A percentile compares a stretch with the other conserved stretches of the same genome.
phyloP scores from a whole-genome alignment of 306 rosid species.

The Cucurbita pepo region DNA sequence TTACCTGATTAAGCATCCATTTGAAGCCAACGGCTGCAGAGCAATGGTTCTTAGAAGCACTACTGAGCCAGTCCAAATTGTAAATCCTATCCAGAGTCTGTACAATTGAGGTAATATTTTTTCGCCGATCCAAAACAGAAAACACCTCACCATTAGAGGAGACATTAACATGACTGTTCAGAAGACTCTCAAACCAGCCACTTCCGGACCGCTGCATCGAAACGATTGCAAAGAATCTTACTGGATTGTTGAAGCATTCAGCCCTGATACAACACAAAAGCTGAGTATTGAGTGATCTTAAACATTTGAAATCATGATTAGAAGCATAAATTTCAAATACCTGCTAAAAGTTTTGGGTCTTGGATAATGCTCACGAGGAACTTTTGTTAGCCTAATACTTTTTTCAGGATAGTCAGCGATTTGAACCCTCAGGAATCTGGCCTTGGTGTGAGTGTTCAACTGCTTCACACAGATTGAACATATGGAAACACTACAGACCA shows the following conservation, averaged over 20 bases:
- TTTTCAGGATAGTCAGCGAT: constrained; percentile 26
- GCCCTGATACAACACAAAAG: constrained; percentile 33
- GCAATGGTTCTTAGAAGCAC: constrained; percentile 92
- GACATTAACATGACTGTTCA: constrained; percentile 67
- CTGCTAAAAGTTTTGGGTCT: constrained; percentile 72
- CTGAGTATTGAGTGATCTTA: not conserved
- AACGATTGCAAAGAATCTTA: constrained; percentile 57
- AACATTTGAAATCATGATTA: not conserved
- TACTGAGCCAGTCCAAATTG: constrained; percentile 82
- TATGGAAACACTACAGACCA: constrained; percentile 48
- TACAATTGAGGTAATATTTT: constrained; percentile 48
- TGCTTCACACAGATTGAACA: constrained; percentile 67
- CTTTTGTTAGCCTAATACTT: constrained; percentile 11
- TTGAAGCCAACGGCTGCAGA: constrained; percentile 92
- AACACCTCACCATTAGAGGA: constrained; percentile 92
- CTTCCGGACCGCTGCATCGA: constrained; percentile 95
- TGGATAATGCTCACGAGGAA: constrained; percentile 50
- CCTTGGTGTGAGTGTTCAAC: constrained; percentile 34
- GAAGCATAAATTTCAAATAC: constrained; percentile 22
- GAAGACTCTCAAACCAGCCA: constrained; percentile 91
- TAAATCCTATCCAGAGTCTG: constrained; percentile 69
- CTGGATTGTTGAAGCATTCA: constrained; percentile 71
- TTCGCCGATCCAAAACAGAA: constrained; percentile 52
- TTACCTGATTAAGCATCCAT: constrained; percentile 99
- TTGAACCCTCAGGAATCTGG: constrained; percentile 26